These are phyloP conservation scores for Monosporascus cannonballus DNA, from an alignment of 2,329 filamentous ascomycete genomes.

Conservation along the genomic window DNA sequence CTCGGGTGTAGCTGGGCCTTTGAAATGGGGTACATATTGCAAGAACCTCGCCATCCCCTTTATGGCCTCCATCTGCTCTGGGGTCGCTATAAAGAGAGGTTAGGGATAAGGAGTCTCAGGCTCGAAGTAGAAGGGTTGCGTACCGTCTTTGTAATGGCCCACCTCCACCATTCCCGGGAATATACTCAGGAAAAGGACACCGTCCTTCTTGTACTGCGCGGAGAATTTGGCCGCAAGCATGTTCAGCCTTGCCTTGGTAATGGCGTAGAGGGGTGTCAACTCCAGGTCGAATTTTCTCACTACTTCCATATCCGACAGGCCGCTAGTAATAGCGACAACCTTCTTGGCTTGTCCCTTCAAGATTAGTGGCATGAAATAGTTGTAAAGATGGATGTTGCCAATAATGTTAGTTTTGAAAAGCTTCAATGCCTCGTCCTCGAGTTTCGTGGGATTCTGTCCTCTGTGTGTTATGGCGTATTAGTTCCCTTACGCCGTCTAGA, in stretches of 20 bases:
- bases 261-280: slow-evolving; percentile 47
- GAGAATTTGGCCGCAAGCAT: slow-evolving; percentile 31
- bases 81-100: neutral
- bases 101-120: neutral
- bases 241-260: slow-evolving; percentile 25
- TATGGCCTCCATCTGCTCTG: neutral
- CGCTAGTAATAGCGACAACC: slow-evolving; percentile 43
- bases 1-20: too few relatives aligned
- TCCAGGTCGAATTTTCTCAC: slow-evolving; percentile 26
- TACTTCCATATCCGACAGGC: slow-evolving; percentile 34
- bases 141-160: neutral
- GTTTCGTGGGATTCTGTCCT: slow-evolving; percentile 21
- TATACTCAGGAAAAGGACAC: slow-evolving; percentile 37
- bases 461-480: slow-evolving; percentile 10
- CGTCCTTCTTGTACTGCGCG: slow-evolving; percentile 34
- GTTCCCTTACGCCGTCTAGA: neutral
- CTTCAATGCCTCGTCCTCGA: slow-evolving; percentile 28
- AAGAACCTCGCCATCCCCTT: neutral
- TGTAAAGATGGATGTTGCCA: slow-evolving; percentile 42
- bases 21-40: neutral
- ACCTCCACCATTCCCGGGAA: slow-evolving; percentile 29
- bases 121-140: neutral
- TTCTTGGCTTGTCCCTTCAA: slow-evolving; percentile 46
- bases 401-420: slow-evolving; percentile 40
- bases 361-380: slow-evolving; percentile 46